These are phyloP conservation scores for Pythium pectinolyticum DNA, from an alignment of 352 stramenopile genomes.

Conservation along the genomic window DNA sequence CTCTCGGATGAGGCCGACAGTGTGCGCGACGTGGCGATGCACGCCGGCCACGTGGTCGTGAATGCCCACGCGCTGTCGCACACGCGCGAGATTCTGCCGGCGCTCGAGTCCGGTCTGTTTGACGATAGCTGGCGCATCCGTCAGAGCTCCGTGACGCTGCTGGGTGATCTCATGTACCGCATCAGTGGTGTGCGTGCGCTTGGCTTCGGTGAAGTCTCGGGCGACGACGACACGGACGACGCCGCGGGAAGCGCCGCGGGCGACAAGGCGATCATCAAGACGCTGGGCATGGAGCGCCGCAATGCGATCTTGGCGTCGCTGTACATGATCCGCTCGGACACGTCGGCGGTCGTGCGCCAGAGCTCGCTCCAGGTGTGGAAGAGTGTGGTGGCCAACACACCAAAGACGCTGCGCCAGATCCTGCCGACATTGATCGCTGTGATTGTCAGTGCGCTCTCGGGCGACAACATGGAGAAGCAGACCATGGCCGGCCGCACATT, in stretches of 20 bases:
- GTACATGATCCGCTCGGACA: constrained; percentile 99
- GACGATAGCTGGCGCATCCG: constrained; percentile 99
- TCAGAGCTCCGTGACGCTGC: constrained; percentile 95
- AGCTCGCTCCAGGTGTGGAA: constrained; percentile 98
- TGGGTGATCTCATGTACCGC: constrained; percentile 96
- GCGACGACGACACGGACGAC: constrained; percentile 87
- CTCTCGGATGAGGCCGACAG: constrained; percentile 98
- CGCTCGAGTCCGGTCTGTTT: constrained; percentile 95
- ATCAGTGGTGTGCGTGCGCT: constrained; percentile 96
- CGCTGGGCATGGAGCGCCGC: constrained; percentile 92
- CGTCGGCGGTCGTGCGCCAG: constrained; percentile 94
- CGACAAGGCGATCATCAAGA: constrained; percentile 86
- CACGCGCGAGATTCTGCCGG: constrained; percentile 96
- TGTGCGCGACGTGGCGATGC: constrained; percentile 97
- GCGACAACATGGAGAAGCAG: constrained; percentile 87
- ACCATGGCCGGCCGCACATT: constrained; percentile 92
- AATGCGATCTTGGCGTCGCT: constrained; percentile 97
- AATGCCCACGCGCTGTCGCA: constrained; percentile 95
- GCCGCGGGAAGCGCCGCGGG: constrained; percentile 77
- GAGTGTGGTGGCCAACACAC: constrained; percentile 98
- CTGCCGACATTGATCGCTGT: constrained; percentile 95
- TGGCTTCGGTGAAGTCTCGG: constrained; percentile 51
- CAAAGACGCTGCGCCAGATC: constrained; percentile 97
- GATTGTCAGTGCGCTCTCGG: constrained; percentile 95
- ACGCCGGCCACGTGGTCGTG: constrained; percentile 98